Conservation (phyloP, 345 rosid genomes). For the Brassica juncea region DNA sequence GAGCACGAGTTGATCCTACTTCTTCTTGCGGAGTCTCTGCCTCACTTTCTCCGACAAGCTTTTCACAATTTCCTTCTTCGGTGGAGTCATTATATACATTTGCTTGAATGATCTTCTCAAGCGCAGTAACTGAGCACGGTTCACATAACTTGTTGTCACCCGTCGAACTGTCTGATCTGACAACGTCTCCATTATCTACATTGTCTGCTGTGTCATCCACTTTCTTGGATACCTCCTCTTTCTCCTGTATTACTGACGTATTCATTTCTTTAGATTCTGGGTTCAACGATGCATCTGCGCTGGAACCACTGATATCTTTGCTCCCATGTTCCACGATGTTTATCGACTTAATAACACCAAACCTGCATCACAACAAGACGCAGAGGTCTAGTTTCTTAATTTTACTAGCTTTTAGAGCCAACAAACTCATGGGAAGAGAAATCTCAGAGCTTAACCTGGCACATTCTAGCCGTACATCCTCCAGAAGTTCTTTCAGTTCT, state of each 20-base stretch:
- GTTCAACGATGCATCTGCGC: constrained; percentile 36
- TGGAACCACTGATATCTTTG: constrained; percentile 20
- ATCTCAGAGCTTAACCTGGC: constrained; percentile 55
- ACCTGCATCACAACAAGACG: constrained; percentile 57
- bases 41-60: constrained; percentile 29
- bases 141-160: constrained; percentile 41
- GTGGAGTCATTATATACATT: constrained; percentile 31
- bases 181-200: constrained; percentile 20
- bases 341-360: constrained; percentile 77
- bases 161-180: constrained; percentile 34
- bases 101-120: constrained; percentile 22
- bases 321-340: constrained; percentile 54
- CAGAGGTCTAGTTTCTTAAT: constrained; percentile 26
- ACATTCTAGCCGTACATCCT: constrained; percentile 87
- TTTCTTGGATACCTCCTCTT: constrained; percentile 26
- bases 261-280: constrained; percentile 31
- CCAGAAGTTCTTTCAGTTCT: constrained; percentile 78
- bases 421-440: constrained; percentile 32
- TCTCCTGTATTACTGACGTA: constrained; percentile 17
- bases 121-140: constrained; percentile 32
- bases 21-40: constrained; percentile 21
- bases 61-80: constrained; percentile 31
- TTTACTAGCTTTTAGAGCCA: constrained; percentile 11
- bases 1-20: constrained; percentile 25
- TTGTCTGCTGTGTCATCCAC: constrained; percentile 25